Conservation (phyloP, 2,329 filamentous ascomycete species). For the Pseudogymnoascus sp. region DNA sequence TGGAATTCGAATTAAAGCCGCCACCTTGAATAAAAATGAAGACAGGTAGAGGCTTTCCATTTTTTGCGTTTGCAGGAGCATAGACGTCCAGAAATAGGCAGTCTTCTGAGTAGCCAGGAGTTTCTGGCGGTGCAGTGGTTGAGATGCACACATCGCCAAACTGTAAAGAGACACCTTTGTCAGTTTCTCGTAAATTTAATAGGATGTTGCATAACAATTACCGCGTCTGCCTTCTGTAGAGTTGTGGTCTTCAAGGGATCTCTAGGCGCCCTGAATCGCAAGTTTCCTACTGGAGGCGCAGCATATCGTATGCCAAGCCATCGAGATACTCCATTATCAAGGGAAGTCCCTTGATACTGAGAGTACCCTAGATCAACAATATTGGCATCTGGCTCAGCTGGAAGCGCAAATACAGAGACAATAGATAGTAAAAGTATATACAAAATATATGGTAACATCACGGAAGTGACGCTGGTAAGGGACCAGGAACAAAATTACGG, state of each 20-base stretch:
- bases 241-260: slow-evolving; percentile 42
- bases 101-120: slow-evolving; percentile 47
- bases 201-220: slow-evolving; percentile 14
- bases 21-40: slow-evolving; percentile 54
- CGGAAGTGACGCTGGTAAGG: not conserved
- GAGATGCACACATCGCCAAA: slow-evolving; percentile 22
- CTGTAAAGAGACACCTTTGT: slow-evolving; percentile 14
- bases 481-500: not conserved
- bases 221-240: slow-evolving; percentile 22
- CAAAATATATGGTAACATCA: not conserved
- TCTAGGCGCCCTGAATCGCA: slow-evolving; percentile 61
- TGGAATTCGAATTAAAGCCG: slow-evolving; percentile 47
- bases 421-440: not conserved
- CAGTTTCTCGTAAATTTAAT: not conserved
- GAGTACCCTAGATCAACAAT: slow-evolving; percentile 60
- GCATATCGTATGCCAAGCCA: slow-evolving; percentile 74
- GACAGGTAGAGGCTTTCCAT: slow-evolving; percentile 49
- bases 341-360: slow-evolving; percentile 51
- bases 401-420: not conserved
- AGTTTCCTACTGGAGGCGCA: slow-evolving; percentile 55
- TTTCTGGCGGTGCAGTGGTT: slow-evolving; percentile 20
- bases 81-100: slow-evolving; percentile 64
- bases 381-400: not conserved
- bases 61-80: slow-evolving; percentile 47
- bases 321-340: slow-evolving; percentile 52